Evolutionary conservation across 2,329 filamentous ascomycete genomes (phyloP).

Genomic region (Diplodia sapinea): DNA sequence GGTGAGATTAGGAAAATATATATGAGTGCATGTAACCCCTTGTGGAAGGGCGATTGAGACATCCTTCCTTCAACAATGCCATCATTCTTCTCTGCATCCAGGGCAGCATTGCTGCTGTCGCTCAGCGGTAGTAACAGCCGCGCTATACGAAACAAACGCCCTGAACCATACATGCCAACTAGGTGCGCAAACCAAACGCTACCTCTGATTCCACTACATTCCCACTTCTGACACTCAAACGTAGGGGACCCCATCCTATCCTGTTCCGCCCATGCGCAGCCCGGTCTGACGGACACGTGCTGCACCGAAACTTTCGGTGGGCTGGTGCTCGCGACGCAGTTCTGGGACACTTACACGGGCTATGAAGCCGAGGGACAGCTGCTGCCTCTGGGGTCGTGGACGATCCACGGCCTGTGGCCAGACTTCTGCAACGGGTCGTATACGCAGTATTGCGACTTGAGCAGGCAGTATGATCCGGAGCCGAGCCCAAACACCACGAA

Average conservation of each 20-base stretch:
- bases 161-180: constrained; percentile 64
- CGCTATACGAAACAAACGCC: constrained; percentile 56
- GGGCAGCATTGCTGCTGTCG: constrained; percentile 8
- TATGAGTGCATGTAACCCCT: background rate
- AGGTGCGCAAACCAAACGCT: constrained; percentile 40
- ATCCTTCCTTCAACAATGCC: constrained; percentile 7
- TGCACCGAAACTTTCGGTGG: constrained; percentile 70
- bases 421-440: constrained; percentile 63
- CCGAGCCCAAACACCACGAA: constrained; percentile 69
- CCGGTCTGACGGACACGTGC: constrained; percentile 61
- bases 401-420: constrained; percentile 65
- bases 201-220: constrained; percentile 6
- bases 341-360: constrained; percentile 69
- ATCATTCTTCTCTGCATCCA: background rate
- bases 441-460: constrained; percentile 71
- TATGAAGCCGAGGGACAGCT: constrained; percentile 63
- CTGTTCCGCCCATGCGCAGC: constrained; percentile 41
- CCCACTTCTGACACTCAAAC: background rate
- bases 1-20: background rate
- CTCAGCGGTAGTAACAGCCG: constrained; percentile 42
- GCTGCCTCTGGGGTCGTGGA: constrained; percentile 63
- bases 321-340: constrained; percentile 66
- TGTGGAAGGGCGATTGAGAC: background rate
- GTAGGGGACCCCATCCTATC: constrained; percentile 37
- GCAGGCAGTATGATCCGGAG: constrained; percentile 67